Base-by-base conservation (phyloP, 331 rosid species). In the Acacia concinna region DNA sequence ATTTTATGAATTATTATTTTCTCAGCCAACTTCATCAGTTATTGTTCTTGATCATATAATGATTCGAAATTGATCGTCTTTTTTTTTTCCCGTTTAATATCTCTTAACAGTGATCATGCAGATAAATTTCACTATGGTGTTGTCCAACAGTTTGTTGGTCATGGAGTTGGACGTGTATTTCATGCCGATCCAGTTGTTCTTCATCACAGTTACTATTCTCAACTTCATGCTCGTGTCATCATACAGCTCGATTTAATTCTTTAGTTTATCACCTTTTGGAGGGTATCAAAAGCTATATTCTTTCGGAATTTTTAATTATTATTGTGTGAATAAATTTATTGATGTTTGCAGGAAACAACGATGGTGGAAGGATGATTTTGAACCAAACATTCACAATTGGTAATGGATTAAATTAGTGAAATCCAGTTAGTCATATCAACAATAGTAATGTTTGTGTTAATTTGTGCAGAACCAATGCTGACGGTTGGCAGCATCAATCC, bases 311-410 rank as follows among this genome's bases (percentile, higher is more conserved):
- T 84, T 83, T 44, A 69, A 47, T 60, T 60, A 73, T 23, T 44
- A 60, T 57, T 34, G 63, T 71, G 62, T 70, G 38, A 60, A 75
- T 75, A 77, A 83, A 54, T 68, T 73, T 49, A 57, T 44, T 37
- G 35, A 77, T 87, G 62, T 82, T 51, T 87, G 57, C 85, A 95
- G 99, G 99, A 91, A 95, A 95, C 93, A 91, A 88, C 40, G 96
- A 91, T 18, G 75, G 38, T 7, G 99, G 99, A 44, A 85, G 86
- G 65, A 95, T 95, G 97, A 63, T 86, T 83, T 80, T 90, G 83
- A 92, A 95, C 87, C 99, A 95, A 76, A 95, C 99, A 51, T 95
- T 92, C 82, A 95, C 99, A 9, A 92, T 95, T 75, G 98, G 98
- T 95, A 91, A 85, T 73, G 37, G n/a, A 20, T 81, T 84, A 44